Evolutionary conservation across 2,329 filamentous ascomycete genomes (phyloP).

Genomic region (Fusarium lateritium): DNA sequence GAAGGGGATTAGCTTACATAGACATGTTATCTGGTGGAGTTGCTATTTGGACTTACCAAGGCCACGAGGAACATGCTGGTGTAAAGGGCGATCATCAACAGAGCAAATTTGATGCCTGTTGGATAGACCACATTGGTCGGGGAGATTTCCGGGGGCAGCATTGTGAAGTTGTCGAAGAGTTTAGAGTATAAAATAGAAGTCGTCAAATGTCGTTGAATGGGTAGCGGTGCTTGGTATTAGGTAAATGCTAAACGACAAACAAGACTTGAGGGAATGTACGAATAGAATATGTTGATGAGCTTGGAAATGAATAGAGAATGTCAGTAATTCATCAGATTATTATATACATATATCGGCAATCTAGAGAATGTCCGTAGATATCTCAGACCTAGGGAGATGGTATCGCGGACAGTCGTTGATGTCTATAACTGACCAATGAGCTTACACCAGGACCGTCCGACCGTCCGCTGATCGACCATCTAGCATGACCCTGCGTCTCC

Average conservation of each 20-base stretch:
- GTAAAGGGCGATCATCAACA: constrained; percentile 21
- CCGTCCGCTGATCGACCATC: constrained; percentile 13
- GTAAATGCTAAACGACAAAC: too few species aligned
- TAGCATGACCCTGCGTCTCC: constrained; percentile 4
- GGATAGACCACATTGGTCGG: constrained; percentile 6
- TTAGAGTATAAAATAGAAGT: too few species aligned
- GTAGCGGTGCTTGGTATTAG: too few species aligned
- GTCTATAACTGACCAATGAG: constrained; percentile 24
- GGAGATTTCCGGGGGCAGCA: not conserved
- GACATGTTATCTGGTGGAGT: not conserved
- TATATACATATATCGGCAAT: constrained; percentile 10
- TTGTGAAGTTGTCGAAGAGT: not conserved
- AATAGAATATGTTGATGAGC: not conserved
- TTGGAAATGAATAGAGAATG: not conserved
- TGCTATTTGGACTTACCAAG: constrained; percentile 5
- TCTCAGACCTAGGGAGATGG: not conserved
- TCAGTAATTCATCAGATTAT: not conserved
- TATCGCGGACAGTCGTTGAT: not conserved
- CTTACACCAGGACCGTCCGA: constrained; percentile 31
- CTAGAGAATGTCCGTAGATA: constrained; percentile 1
- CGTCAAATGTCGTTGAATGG: too few species aligned
- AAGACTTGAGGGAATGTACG: too few species aligned
- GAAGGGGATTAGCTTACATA: not conserved
- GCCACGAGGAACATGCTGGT: constrained; percentile 24
- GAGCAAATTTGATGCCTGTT: constrained; percentile 6